Conservation (phyloP, 2,329 filamentous ascomycete species). For the Aspergillus niger region DNA sequence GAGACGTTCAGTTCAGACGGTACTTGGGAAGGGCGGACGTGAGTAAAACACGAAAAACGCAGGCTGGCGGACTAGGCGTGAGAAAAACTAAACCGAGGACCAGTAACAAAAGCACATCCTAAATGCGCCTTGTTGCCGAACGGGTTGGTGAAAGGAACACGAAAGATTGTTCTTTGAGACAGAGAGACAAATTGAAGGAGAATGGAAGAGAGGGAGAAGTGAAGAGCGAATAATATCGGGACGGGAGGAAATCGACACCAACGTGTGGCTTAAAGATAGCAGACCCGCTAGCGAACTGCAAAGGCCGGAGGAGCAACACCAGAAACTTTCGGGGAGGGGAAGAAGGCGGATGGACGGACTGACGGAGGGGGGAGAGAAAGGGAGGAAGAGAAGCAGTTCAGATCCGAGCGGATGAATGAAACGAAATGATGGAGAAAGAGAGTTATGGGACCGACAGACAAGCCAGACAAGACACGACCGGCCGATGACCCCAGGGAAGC, state of each 20-base stretch:
- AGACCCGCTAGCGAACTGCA: conserved; percentile 29
- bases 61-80: conserved; percentile 5
- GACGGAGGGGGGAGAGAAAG: background rate
- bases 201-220: conserved; percentile 12
- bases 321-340: background rate
- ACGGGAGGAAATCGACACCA: conserved; percentile 28
- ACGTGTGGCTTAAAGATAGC: conserved; percentile 28
- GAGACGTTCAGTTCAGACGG: background rate
- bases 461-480: background rate
- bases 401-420: conserved; percentile 3
- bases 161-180: background rate
- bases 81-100: conserved; percentile 20
- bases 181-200: conserved; percentile 8
- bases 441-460: background rate
- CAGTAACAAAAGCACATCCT: conserved; percentile 16
- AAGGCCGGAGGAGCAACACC: conserved; percentile 10
- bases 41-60: background rate
- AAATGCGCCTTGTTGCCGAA: conserved; percentile 9
- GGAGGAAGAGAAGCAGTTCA: conserved; percentile 4
- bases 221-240: conserved; percentile 19
- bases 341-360: conserved; percentile 7
- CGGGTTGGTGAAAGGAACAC: background rate
- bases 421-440: conserved; percentile 6
- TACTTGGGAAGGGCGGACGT: conserved; percentile 12
- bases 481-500: background rate